phyloP scores from a whole-genome alignment of 768 basidiomycete species.

The Boletales sp. region DNA sequence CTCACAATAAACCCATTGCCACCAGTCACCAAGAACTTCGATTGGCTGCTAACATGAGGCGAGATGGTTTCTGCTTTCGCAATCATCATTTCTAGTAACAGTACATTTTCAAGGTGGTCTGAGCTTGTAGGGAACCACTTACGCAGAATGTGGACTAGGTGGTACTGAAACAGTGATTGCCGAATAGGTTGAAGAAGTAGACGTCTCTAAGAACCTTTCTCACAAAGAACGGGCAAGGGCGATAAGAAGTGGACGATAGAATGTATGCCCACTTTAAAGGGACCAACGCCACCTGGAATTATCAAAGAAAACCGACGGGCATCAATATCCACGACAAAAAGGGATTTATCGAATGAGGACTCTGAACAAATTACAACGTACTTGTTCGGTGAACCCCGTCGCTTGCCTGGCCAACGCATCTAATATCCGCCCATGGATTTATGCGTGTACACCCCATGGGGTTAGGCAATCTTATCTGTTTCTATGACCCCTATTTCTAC shows the following conservation, averaged over 20 bases:
- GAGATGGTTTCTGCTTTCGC: neutral
- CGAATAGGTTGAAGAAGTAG: no score
- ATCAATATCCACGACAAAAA: slow-evolving; percentile 3
- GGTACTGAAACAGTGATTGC: no score
- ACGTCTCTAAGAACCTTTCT: no score
- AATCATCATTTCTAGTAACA: no score
- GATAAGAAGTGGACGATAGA: neutral
- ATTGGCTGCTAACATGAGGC: neutral
- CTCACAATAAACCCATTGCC: slow-evolving; percentile 55
- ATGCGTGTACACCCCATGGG: neutral
- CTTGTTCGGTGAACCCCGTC: neutral
- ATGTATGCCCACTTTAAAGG: slow-evolving; percentile 1
- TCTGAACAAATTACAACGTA: neutral
- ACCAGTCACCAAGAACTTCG: slow-evolving; percentile 42
- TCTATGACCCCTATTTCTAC: no score
- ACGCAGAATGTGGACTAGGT: neutral
- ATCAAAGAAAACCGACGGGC: neutral
- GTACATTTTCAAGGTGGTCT: no score
- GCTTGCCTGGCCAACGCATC: neutral
- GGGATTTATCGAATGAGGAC: neutral
- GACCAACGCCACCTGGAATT: no score
- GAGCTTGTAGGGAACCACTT: neutral
- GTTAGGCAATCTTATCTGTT: neutral
- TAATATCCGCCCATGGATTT: neutral
- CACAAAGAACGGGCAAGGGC: neutral